A percentile compares a stretch with the other conserved stretches of the same genome.
Evolutionary conservation across 75 land plant species (phyloP).

Genomic region (Selaginella tamariscina): DNA sequence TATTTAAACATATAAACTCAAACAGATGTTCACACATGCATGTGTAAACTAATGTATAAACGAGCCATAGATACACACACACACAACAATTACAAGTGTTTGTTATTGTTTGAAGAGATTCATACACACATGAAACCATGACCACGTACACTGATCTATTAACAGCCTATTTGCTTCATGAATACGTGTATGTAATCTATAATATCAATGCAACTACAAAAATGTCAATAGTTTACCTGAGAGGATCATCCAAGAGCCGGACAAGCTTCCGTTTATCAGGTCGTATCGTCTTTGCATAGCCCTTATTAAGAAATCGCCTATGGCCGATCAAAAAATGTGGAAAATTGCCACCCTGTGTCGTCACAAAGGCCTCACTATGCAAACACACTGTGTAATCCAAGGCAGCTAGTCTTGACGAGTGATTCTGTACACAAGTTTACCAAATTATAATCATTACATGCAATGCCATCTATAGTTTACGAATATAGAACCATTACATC

Average conservation of each 20-base stretch:
- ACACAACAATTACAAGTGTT: no score
- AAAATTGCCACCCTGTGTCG: slow-evolving; percentile 86
- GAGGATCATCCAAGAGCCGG: slow-evolving; percentile 43
- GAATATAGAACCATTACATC: no score
- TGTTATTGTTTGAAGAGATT: not conserved
- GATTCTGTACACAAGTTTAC: slow-evolving; percentile 31
- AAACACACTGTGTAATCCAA: slow-evolving; percentile 78
- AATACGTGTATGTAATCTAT: not conserved
- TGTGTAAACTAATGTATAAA: slow-evolving; percentile 24
- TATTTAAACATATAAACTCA: not conserved
- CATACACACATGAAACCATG: not conserved
- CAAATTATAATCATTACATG: no score
- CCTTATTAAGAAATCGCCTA: slow-evolving; percentile 54
- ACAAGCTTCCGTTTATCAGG: slow-evolving; percentile 79
- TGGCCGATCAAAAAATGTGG: slow-evolving; percentile 92
- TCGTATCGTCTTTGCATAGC: slow-evolving; percentile 58
- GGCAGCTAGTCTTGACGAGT: slow-evolving; percentile 80
- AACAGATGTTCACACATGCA: slow-evolving; percentile 9
- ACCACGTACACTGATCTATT: no score
- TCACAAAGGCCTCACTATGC: slow-evolving; percentile 81
- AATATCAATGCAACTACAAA: not conserved
- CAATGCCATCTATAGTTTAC: no score
- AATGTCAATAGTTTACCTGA: slow-evolving; percentile 29
- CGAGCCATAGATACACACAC: not conserved
- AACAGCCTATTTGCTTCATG: not conserved